Conservation (phyloP, 257 asterid genomes). For the Solanum virginianum region DNA sequence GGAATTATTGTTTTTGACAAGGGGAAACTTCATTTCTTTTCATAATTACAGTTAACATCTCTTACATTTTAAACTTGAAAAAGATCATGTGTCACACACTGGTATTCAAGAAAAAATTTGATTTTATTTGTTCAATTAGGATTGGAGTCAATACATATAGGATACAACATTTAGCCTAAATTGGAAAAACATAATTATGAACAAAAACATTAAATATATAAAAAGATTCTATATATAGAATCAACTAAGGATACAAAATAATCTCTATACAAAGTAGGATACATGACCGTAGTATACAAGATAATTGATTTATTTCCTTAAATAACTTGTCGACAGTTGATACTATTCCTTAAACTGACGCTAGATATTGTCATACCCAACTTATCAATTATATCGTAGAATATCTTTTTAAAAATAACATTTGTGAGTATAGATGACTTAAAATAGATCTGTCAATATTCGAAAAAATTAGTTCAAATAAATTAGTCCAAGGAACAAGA, state of each 20-base stretch:
- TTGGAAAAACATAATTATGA: not conserved
- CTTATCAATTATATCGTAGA: not conserved
- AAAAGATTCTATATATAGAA: not conserved
- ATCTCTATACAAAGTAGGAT: not conserved
- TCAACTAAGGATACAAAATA: not conserved
- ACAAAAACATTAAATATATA: not conserved
- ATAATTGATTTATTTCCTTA: too few relatives aligned
- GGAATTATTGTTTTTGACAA: not conserved
- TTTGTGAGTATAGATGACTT: not conserved
- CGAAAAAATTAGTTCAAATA: not conserved
- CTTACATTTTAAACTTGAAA: too few relatives aligned
- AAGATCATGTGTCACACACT: not conserved
- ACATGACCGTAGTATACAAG: too few relatives aligned
- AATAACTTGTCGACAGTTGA: too few relatives aligned
- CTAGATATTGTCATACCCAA: not conserved
- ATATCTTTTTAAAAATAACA: not conserved
- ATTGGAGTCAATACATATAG: not conserved
- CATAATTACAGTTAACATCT: not conserved
- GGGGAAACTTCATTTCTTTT: not conserved
- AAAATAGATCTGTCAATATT: too few relatives aligned
- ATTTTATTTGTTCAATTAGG: not conserved
- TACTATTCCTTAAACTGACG: too few relatives aligned
- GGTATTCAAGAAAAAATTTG: not conserved
- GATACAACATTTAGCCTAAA: not conserved
- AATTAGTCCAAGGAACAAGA: not conserved